These are phyloP conservation scores for Desmodesmus armatus DNA, from an alignment of 139 green algal genomes.

Conservation along the genomic window DNA sequence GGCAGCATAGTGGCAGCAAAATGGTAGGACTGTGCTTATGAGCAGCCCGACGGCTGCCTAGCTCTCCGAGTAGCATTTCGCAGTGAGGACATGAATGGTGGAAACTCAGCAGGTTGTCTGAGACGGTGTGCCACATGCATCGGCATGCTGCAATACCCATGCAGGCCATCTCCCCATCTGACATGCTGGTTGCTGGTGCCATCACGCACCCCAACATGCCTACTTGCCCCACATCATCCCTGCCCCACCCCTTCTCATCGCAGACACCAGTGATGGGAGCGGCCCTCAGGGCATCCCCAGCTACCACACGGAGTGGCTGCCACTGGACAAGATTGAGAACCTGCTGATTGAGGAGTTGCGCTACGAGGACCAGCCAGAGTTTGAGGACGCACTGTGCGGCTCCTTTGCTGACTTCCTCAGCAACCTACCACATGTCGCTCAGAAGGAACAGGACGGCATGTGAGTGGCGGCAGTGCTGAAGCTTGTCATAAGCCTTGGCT, in stretches of 20 bases:
- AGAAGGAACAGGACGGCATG: conserved; percentile 51
- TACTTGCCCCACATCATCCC: background rate
- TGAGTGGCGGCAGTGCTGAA: too few relatives aligned
- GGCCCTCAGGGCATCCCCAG: conserved; percentile 19
- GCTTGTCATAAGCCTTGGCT: too few relatives aligned
- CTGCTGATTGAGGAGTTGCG: conserved; percentile 55
- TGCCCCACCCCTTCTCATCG: background rate
- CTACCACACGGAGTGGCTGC: conserved; percentile 54
- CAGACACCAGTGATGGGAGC: background rate
- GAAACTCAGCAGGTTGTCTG: too few relatives aligned
- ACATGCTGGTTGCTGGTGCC: conserved; percentile 7
- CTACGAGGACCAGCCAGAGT: conserved; percentile 79
- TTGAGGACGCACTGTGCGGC: conserved; percentile 77
- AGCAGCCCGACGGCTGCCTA: too few relatives aligned
- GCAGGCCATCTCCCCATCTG: background rate
- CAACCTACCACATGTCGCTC: conserved; percentile 68
- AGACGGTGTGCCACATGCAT: background rate
- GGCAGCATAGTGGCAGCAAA: background rate
- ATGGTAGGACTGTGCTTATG: too few relatives aligned
- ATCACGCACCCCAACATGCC: background rate
- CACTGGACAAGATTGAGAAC: conserved; percentile 41
- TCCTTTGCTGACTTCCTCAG: conserved; percentile 70
- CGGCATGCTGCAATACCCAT: background rate
- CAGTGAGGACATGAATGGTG: too few relatives aligned
- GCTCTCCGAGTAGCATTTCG: too few relatives aligned